These are phyloP conservation scores for Globisporangium recalcitrans DNA, from an alignment of 352 stramenopile genomes.

Conservation along the genomic window DNA sequence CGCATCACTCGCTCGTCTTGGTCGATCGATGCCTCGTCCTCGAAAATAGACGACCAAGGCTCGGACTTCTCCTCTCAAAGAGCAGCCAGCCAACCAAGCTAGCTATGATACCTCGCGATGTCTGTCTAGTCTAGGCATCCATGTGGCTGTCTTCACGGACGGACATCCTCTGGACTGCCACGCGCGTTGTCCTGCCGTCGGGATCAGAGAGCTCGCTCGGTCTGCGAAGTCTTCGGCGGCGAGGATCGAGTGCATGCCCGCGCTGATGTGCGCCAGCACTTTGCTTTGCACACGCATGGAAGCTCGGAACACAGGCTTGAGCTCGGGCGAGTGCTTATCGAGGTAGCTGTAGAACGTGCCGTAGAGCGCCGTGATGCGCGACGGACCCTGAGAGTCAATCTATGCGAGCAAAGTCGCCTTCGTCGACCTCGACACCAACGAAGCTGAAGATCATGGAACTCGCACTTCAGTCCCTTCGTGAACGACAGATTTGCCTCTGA, in stretches of 20 bases:
- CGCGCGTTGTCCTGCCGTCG: background rate
- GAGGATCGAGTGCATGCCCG: constrained; percentile 39
- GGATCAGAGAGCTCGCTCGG: constrained; percentile 38
- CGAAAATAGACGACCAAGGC: too few relatives aligned
- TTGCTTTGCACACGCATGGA: constrained; percentile 68
- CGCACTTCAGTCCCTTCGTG: too few relatives aligned
- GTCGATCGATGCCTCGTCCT: too few relatives aligned
- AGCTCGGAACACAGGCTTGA: constrained; percentile 42
- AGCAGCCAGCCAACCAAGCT: background rate
- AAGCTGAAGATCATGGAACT: too few relatives aligned
- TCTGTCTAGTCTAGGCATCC: background rate
- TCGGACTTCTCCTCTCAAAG: too few relatives aligned
- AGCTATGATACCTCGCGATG: background rate
- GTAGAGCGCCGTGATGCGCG: constrained; percentile 31
- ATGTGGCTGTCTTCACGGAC: background rate
- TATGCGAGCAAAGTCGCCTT: too few relatives aligned
- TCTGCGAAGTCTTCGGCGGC: constrained; percentile 50
- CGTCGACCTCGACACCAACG: too few relatives aligned
- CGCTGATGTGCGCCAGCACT: constrained; percentile 86
- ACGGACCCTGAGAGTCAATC: constrained; percentile 16
- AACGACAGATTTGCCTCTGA: too few relatives aligned
- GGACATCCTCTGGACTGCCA: background rate
- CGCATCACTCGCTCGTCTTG: background rate
- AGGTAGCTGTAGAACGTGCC: constrained; percentile 47
- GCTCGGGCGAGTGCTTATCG: constrained; percentile 39